Conservation (phyloP, 106 monocot genomes). For the Dioscorea alata region DNA sequence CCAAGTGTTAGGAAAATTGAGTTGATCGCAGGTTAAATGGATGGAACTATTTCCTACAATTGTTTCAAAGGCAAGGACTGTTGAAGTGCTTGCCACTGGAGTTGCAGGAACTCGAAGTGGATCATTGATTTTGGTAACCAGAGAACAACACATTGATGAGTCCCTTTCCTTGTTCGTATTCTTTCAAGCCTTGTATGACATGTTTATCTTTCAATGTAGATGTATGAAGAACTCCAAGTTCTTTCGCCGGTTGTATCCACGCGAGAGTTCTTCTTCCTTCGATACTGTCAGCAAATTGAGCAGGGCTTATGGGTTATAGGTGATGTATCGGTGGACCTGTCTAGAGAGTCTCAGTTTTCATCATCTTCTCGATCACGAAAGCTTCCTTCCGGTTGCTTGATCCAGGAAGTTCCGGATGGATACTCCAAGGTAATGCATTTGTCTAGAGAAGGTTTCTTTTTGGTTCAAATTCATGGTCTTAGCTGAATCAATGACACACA, state of each 20-base stretch:
- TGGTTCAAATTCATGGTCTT: no score
- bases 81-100: slow-evolving; percentile 65
- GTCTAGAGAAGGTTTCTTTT: neutral
- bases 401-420: slow-evolving; percentile 84
- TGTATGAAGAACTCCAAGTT: slow-evolving; percentile 80
- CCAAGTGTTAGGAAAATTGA: neutral
- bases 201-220: slow-evolving; percentile 30
- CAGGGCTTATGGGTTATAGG: slow-evolving; percentile 65
- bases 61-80: slow-evolving; percentile 65
- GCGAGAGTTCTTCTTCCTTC: slow-evolving; percentile 72
- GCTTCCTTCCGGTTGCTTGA: slow-evolving; percentile 86
- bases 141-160: no score
- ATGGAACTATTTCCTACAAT: slow-evolving; percentile 75
- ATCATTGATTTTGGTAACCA: slow-evolving; percentile 61
- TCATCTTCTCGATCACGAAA: slow-evolving; percentile 25
- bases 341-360: slow-evolving; percentile 36
- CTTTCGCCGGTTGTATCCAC: slow-evolving; percentile 77
- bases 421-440: slow-evolving; percentile 60
- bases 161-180: no score
- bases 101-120: slow-evolving; percentile 58
- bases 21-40: slow-evolving; percentile 61
- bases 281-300: slow-evolving; percentile 85
- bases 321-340: slow-evolving; percentile 63
- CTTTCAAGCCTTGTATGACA: no score
- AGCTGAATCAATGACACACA: neutral